Evolutionary conservation across 495 filamentous ascomycete genomes (phyloP).

Genomic region (Penicillium parvum): DNA sequence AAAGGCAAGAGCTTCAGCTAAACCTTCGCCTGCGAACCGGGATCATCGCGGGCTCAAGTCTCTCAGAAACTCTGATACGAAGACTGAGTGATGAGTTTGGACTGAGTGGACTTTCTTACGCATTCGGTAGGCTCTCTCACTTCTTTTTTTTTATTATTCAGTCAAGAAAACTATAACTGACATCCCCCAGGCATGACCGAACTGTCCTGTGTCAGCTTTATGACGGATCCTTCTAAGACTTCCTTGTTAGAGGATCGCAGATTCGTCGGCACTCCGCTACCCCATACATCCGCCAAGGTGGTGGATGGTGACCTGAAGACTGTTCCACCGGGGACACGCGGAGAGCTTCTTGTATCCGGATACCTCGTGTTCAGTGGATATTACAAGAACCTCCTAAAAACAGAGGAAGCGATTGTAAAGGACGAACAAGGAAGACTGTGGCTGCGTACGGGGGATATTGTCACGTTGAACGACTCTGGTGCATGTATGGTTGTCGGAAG

Average conservation of each 20-base stretch:
- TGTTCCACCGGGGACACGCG: background rate
- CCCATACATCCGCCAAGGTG: background rate
- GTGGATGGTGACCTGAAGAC: background rate
- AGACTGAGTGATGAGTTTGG: background rate
- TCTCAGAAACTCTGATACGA: background rate
- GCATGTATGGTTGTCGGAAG: background rate
- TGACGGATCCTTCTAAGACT: too few species aligned
- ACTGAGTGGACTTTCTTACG: background rate
- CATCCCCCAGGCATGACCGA: background rate
- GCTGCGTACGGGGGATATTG: background rate
- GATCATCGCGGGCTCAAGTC: background rate
- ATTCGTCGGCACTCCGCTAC: background rate
- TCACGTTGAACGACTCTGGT: background rate
- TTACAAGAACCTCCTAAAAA: background rate
- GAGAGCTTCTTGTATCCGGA: background rate
- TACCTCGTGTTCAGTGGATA: background rate
- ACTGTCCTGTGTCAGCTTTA: background rate
- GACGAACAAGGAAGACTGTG: background rate
- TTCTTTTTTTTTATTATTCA: too few species aligned
- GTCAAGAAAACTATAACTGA: too few species aligned
- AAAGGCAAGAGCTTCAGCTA: background rate
- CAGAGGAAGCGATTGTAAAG: background rate
- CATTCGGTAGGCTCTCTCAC: too few species aligned
- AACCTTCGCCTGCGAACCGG: background rate
- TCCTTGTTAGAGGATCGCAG: too few species aligned